A percentile compares a stretch with the other conserved stretches of the same genome.
Evolutionary conservation across 495 filamentous ascomycete genomes (phyloP).

Genomic region (Neurospora sp.): DNA sequence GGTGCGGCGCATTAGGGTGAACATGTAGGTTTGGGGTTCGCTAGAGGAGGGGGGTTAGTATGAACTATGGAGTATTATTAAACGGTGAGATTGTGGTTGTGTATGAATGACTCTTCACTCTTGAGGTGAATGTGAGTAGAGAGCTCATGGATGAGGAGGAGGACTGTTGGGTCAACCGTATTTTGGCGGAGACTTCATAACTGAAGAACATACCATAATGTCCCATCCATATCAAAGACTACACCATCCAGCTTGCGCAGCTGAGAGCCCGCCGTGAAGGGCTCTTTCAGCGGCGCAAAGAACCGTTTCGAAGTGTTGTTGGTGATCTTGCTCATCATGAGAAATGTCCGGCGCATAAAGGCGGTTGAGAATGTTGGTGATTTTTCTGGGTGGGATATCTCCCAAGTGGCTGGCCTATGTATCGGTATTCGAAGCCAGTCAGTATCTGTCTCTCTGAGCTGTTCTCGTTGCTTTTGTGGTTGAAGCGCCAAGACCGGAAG

Average conservation of each 20-base stretch:
- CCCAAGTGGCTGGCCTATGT: not conserved
- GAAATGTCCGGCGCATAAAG: not conserved
- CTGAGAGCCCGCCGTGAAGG: slow-evolving; percentile 13
- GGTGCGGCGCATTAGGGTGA: slow-evolving; percentile 64
- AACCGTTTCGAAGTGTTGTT: not conserved
- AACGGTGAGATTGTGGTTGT: too few species aligned
- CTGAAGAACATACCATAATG: slow-evolving; percentile 57
- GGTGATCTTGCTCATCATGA: not conserved
- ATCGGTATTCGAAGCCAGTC: not conserved
- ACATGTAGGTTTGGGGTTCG: slow-evolving; percentile 92
- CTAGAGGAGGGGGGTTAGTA: slow-evolving; percentile 28
- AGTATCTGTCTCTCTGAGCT: not conserved
- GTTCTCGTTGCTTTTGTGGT: not conserved
- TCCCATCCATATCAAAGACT: slow-evolving; percentile 93
- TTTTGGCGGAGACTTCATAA: too few species aligned
- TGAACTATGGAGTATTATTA: too few species aligned
- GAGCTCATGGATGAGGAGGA: too few species aligned
- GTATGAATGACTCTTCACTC: too few species aligned
- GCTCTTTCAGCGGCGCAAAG: slow-evolving; percentile 31
- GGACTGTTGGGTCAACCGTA: too few species aligned
- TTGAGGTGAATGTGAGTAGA: too few species aligned
- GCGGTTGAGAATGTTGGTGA: not conserved
- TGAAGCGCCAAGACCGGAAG: not conserved
- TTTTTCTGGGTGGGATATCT: not conserved
- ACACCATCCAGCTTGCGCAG: slow-evolving; percentile 62